These are phyloP conservation scores for Sugiyamaella japonica DNA, from an alignment of 1,139 yeast species.

Conservation along the genomic window DNA sequence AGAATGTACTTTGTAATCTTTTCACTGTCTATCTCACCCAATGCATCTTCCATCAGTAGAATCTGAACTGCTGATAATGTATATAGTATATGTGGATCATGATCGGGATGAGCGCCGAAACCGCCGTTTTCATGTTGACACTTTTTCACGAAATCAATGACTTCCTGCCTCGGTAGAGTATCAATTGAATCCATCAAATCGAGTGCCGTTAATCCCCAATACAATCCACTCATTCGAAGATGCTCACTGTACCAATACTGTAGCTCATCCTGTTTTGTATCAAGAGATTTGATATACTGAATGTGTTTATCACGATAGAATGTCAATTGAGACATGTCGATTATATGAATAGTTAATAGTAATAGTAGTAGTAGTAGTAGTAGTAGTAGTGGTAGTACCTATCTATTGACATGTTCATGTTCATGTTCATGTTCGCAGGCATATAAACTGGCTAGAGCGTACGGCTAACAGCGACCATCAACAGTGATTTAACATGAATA, in stretches of 20 bases:
- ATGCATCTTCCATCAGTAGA: constrained; percentile 61
- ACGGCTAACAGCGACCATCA: too few relatives aligned
- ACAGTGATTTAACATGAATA: too few relatives aligned
- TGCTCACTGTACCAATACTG: constrained; percentile 93
- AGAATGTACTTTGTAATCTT: constrained; percentile 51
- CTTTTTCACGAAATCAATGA: constrained; percentile 62
- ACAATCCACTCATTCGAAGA: constrained; percentile 80
- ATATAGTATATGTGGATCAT: constrained; percentile 85
- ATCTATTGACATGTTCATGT: too few relatives aligned
- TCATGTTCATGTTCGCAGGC: too few relatives aligned
- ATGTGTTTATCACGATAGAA: constrained; percentile 49
- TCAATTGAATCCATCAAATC: constrained; percentile 57
- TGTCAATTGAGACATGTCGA: background rate
- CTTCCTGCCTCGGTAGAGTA: constrained; percentile 60
- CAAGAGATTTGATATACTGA: constrained; percentile 52
- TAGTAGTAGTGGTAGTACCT: too few relatives aligned
- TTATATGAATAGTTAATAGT: too few relatives aligned
- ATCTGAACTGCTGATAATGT: constrained; percentile 88
- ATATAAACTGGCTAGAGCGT: too few relatives aligned
- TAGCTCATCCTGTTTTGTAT: constrained; percentile 53
- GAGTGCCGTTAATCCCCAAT: constrained; percentile 91
- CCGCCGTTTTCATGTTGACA: constrained; percentile 72
- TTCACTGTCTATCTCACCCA: constrained; percentile 46
- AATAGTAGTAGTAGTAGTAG: too few relatives aligned
- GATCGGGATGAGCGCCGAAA: constrained; percentile 85